Evolutionary conservation across 2,329 filamentous ascomycete species (phyloP), one percentile per base, ranked within the genome.

Genomic region (Aspergillus bombycis): DNA sequence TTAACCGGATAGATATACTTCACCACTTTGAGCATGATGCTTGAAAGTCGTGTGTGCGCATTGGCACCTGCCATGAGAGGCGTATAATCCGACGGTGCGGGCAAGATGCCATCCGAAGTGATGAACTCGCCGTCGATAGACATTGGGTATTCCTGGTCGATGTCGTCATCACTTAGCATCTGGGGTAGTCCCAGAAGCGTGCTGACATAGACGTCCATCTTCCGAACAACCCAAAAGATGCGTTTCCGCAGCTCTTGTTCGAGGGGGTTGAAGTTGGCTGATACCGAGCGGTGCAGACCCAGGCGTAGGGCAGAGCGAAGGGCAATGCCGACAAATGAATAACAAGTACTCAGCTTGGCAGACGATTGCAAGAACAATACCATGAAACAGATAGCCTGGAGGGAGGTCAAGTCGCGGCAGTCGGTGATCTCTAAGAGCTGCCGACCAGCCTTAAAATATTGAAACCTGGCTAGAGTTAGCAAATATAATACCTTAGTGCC

Each of bases 331-430:
- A 94, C 85, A 69, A 92, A 93, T 0, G 91, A 88, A 76, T 94
- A 94, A 74, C 91, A 94, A 11, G 88, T 90, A 72, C 89, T 91
- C 34, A 94, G 80, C 72, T 92, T 92, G 11, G 91, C 91, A 2
- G 92, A 91, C 2, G 90, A 88, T 72, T 95, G 92, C 1, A 94
- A 83, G 72, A 94, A 95, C 3, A 94, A 80, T 56, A 93, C 90
- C 85, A 93, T 91, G 74, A 92, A 93, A 23, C 93, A 80, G 8
- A 95, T 83, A 2, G 90, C 88, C 75, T 95, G 91, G 10, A 94
- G 80, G 1, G 91, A 91, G 23, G 84, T 86, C 50, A 94, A 81
- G 72, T 94, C 91, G 54, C 91, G 88, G 69, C 91, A 93, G 65
- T 85, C 83, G 1, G 83, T 85, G 45, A 85, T 80, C 66, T 85